These are phyloP conservation scores for Sphagnurus paluster DNA, from an alignment of 1,284 basidiomycete genomes.

Conservation along the genomic window DNA sequence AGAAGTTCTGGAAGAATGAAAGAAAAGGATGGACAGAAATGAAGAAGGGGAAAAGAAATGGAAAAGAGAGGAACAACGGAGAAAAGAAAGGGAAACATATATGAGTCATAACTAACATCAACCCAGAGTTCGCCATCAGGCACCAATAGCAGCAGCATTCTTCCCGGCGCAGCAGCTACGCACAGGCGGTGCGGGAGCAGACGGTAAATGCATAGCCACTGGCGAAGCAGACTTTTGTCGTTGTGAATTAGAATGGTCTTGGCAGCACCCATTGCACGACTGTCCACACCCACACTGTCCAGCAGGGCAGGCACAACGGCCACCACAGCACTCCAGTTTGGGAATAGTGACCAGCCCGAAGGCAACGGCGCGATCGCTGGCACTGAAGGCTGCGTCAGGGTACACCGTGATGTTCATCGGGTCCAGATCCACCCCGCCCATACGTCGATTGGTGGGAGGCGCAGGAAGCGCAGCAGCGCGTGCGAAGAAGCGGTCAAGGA, in stretches of 20 bases:
- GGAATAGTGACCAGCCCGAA: conserved; percentile 57
- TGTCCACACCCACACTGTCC: conserved; percentile 53
- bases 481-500: conserved; percentile 64
- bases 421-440: conserved; percentile 39
- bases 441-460: conserved; percentile 46
- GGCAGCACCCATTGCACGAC: conserved; percentile 52
- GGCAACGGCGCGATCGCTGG: conserved; percentile 37
- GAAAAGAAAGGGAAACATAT: neutral
- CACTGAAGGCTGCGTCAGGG: conserved; percentile 35
- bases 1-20: no score
- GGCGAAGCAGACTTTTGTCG: no score
- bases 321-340: conserved; percentile 68
- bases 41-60: no score
- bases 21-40: no score
- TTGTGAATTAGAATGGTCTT: no score
- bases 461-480: conserved; percentile 60
- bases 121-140: no score
- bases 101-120: neutral
- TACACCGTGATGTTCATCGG: conserved; percentile 52
- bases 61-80: no score
- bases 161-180: conserved; percentile 33
- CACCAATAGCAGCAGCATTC: conserved; percentile 8
- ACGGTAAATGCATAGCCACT: conserved; percentile 14
- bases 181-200: conserved; percentile 11
- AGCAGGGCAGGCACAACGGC: conserved; percentile 53